Percentiles rank a stretch among this genome's conserved stretches.
phyloP scores from a whole-genome alignment of 768 basidiomycete genomes.

The Tylopilus cervinicoccineus region DNA sequence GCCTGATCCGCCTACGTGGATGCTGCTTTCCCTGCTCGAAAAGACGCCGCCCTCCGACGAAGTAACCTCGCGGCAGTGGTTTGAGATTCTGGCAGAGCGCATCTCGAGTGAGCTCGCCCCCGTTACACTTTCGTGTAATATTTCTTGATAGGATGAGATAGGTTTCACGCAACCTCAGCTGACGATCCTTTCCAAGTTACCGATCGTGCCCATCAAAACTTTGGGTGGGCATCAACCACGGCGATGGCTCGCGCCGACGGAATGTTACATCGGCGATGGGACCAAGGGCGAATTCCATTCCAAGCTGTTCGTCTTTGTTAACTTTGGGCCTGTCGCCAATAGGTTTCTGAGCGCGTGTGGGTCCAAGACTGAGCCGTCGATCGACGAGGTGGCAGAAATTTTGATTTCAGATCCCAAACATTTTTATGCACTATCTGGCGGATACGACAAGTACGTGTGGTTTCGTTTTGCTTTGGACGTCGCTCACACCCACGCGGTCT shows the following conservation, averaged over 20 bases:
- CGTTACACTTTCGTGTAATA: neutral
- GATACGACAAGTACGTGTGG: neutral
- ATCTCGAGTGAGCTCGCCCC: neutral
- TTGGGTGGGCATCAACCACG: neutral
- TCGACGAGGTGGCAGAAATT: neutral
- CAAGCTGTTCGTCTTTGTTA: slow-evolving; percentile 1
- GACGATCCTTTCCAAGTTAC: neutral
- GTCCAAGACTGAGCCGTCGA: neutral
- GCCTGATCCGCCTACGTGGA: neutral
- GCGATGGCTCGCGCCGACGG: neutral
- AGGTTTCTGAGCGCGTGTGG: neutral
- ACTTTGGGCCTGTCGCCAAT: neutral
- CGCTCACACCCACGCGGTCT: neutral
- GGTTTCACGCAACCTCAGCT: neutral
- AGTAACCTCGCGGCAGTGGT: neutral
- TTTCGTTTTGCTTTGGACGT: neutral
- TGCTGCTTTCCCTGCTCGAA: neutral
- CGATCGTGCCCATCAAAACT: neutral
- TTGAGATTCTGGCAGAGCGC: neutral
- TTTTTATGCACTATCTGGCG: neutral
- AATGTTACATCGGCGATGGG: neutral
- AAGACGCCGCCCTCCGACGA: neutral
- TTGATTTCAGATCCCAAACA: neutral
- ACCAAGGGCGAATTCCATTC: neutral
- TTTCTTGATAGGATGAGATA: neutral